A percentile compares a stretch with the other conserved stretches of the same genome.
These are phyloP conservation scores for Leishmania gerbilli DNA, from an alignment of 208 protist genomes.

Conservation along the genomic window DNA sequence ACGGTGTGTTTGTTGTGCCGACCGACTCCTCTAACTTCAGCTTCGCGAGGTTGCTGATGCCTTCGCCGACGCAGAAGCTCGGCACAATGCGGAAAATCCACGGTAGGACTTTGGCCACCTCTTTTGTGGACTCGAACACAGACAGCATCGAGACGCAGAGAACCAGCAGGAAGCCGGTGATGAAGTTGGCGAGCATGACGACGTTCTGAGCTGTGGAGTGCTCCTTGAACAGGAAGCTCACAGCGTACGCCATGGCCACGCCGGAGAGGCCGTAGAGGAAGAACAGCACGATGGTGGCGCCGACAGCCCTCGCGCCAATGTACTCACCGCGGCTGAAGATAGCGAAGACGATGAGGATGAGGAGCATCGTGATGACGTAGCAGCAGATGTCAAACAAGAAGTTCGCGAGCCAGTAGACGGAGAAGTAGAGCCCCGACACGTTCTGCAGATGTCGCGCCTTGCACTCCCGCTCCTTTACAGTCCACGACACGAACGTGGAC, in stretches of 20 bases:
- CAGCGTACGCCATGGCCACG: constrained; percentile 60
- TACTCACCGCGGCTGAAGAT: constrained; percentile 70
- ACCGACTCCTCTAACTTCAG: constrained; percentile 32
- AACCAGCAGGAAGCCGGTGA: constrained; percentile 77
- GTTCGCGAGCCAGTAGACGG: constrained; percentile 78
- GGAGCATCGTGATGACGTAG: constrained; percentile 63
- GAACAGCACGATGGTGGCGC: constrained; percentile 54
- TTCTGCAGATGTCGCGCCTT: constrained; percentile 73
- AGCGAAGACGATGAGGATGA: constrained; percentile 60
- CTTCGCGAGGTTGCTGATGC: constrained; percentile 64
- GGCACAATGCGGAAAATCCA: constrained; percentile 76
- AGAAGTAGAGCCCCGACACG: constrained; percentile 62
- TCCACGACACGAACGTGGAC: constrained; percentile 61
- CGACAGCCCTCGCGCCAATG: constrained; percentile 38
- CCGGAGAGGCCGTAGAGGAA: constrained; percentile 66
- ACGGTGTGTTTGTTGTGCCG: constrained; percentile 32
- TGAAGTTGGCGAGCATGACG: constrained; percentile 74
- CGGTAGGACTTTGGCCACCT: constrained; percentile 36
- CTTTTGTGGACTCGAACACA: constrained; percentile 41
- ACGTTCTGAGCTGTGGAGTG: constrained; percentile 73
- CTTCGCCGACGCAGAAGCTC: constrained; percentile 76
- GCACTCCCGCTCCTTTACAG: constrained; percentile 80
- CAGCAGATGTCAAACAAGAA: constrained; percentile 74
- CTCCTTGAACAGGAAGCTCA: constrained; percentile 68
- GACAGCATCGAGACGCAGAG: constrained; percentile 56